Percentiles rank a stretch among this genome's conserved stretches.
Evolutionary conservation across 208 protist species (phyloP).

Genomic region (Leishmania gerbilli): DNA sequence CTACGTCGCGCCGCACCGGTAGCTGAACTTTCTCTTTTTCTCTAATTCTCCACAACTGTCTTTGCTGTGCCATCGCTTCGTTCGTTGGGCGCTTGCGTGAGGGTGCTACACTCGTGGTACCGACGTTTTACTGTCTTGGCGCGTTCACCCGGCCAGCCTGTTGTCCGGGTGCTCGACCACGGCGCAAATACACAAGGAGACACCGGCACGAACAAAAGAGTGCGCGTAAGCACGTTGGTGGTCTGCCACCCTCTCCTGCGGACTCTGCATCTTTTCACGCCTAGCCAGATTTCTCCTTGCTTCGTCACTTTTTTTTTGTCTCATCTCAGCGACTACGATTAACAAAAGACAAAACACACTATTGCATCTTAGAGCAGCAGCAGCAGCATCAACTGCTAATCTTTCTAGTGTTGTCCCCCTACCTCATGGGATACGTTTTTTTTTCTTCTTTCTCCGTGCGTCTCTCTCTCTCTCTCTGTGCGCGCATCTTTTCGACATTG

Average conservation of each 20-base stretch:
- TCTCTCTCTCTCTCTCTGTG: neutral
- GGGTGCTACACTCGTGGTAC: neutral
- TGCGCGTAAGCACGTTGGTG: neutral
- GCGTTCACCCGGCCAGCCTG: neutral
- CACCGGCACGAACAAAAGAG: neutral
- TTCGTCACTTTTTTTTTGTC: neutral
- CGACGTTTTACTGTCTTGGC: neutral
- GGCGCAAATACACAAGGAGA: neutral
- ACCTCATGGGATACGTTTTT: conserved; percentile 9
- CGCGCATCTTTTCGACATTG: neutral
- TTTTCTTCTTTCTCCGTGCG: neutral
- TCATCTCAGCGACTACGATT: neutral
- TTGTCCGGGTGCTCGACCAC: neutral
- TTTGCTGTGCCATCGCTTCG: neutral
- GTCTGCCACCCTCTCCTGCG: neutral
- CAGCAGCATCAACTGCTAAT: neutral
- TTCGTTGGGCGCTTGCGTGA: neutral
- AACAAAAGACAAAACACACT: neutral
- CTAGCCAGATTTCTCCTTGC: neutral
- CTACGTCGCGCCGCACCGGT: neutral
- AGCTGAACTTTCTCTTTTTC: neutral
- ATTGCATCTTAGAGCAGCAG: neutral
- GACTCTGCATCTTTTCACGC: neutral
- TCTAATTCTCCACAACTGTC: neutral
- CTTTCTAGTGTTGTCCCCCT: conserved; percentile 2